A percentile compares a stretch with the other conserved stretches of the same genome.
Conservation (phyloP, 2,329 filamentous ascomycete species). For the Trichoderma koningii region DNA sequence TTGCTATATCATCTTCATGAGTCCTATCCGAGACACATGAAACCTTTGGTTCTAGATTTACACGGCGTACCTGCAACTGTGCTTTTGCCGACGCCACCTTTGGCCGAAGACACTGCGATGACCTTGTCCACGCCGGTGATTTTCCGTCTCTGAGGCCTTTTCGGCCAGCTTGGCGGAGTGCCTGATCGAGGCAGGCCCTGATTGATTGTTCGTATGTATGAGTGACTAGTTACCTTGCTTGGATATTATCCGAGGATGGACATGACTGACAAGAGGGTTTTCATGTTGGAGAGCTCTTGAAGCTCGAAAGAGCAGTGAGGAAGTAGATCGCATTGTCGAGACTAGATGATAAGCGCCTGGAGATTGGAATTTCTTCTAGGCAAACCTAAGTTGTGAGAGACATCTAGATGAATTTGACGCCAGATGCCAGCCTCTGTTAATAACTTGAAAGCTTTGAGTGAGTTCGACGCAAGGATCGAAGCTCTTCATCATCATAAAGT, state of each 20-base stretch:
- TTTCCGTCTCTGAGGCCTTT: conserved; percentile 75
- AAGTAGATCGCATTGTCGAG: conserved; percentile 43
- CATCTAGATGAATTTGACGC: not conserved
- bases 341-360: not conserved
- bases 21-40: not conserved
- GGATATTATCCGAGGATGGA: not conserved
- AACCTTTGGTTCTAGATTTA: not conserved
- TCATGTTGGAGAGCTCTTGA: conserved; percentile 62
- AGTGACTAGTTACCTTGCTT: not conserved
- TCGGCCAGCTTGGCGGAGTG: conserved; percentile 57
- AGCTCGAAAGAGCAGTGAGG: conserved; percentile 42
- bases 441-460: not conserved
- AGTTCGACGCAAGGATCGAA: not conserved
- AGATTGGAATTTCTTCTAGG: too few relatives aligned
- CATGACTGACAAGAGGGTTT: conserved; percentile 72
- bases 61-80: conserved; percentile 72
- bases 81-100: conserved; percentile 97
- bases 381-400: too few relatives aligned
- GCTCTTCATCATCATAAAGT: not conserved
- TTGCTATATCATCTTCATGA: conserved; percentile 50
- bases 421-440: not conserved
- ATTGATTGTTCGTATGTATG: not conserved
- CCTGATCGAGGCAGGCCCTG: conserved; percentile 85
- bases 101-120: conserved; percentile 95
- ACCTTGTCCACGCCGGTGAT: conserved; percentile 87